Conservation (phyloP, 2,329 filamentous ascomycete species). For the Phaeophleospora eucalypticola region DNA sequence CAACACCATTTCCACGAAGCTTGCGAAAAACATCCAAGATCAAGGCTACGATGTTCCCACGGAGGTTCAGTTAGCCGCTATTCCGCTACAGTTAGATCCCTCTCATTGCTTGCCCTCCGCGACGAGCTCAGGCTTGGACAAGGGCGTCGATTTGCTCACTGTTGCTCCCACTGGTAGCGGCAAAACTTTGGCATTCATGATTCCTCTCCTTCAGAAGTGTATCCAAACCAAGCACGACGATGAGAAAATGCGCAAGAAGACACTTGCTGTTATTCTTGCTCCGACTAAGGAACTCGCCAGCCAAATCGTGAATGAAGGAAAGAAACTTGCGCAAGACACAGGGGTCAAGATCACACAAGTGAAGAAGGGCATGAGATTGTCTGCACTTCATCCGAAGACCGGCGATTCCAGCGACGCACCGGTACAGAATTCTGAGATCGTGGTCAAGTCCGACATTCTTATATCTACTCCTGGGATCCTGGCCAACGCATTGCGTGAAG, state of each 20-base stretch:
- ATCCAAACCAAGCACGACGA: constrained; percentile 29
- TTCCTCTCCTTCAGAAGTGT: constrained; percentile 77
- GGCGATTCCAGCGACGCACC: constrained; percentile 41
- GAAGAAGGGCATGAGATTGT: constrained; percentile 75
- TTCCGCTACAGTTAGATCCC: constrained; percentile 67
- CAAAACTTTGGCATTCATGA: constrained; percentile 89
- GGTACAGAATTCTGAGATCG: constrained; percentile 37
- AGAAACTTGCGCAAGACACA: constrained; percentile 73
- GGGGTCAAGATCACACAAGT: constrained; percentile 76
- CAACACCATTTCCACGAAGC: constrained; percentile 68
- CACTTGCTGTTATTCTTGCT: constrained; percentile 44
- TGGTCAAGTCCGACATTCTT: constrained; percentile 72
- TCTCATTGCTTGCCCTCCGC: constrained; percentile 12
- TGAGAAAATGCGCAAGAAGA: constrained; percentile 14
- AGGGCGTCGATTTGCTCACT: constrained; percentile 67
- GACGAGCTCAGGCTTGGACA: constrained; percentile 38
- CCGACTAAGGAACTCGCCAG: constrained; percentile 49
- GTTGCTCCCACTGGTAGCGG: constrained; percentile 94
- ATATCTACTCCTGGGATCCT: constrained; percentile 77
- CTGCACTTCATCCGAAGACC: constrained; percentile 17
- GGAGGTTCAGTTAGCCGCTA: constrained; percentile 82
- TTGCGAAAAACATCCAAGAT: constrained; percentile 74
- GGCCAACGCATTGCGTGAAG: constrained; percentile 64
- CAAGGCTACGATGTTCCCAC: constrained; percentile 87
- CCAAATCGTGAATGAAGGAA: constrained; percentile 63